Conservation (phyloP, 176 grass and related monocot species). For the Triticum monococcum region DNA sequence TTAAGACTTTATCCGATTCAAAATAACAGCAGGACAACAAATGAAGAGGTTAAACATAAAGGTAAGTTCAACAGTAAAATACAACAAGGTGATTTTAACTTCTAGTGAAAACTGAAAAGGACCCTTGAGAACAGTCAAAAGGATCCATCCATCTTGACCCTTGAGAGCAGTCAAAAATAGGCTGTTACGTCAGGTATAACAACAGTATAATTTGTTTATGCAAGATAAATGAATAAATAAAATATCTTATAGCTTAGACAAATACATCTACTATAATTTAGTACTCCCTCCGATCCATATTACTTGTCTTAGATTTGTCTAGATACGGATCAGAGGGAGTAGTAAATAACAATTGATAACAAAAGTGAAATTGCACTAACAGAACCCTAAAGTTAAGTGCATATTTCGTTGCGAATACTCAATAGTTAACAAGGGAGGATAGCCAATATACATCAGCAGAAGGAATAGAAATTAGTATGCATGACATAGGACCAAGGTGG, state of each 20-base stretch:
- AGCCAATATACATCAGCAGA: no score
- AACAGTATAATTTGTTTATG: conserved; percentile 15
- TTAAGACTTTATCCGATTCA: background rate
- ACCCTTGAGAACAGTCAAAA: background rate
- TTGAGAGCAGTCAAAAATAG: background rate
- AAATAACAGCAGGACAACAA: conserved; percentile 22
- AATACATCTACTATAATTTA: background rate
- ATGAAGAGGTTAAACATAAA: background rate
- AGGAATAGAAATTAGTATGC: background rate
- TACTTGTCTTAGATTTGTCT: no score
- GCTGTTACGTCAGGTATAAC: background rate
- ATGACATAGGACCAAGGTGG: background rate
- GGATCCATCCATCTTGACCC: background rate
- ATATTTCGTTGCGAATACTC: background rate
- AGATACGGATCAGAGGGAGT: background rate
- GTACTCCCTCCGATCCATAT: background rate
- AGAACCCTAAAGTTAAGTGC: background rate
- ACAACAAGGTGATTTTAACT: background rate
- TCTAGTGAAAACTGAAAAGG: background rate
- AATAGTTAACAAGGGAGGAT: no score
- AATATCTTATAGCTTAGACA: background rate
- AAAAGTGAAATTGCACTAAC: background rate
- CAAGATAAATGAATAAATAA: background rate
- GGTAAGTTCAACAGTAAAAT: background rate
- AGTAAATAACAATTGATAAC: conserved; percentile 17